A percentile compares a stretch with the other conserved stretches of the same genome.
Evolutionary conservation across 2,329 filamentous ascomycete species (phyloP).

Genomic region (Exophiala spinifera): DNA sequence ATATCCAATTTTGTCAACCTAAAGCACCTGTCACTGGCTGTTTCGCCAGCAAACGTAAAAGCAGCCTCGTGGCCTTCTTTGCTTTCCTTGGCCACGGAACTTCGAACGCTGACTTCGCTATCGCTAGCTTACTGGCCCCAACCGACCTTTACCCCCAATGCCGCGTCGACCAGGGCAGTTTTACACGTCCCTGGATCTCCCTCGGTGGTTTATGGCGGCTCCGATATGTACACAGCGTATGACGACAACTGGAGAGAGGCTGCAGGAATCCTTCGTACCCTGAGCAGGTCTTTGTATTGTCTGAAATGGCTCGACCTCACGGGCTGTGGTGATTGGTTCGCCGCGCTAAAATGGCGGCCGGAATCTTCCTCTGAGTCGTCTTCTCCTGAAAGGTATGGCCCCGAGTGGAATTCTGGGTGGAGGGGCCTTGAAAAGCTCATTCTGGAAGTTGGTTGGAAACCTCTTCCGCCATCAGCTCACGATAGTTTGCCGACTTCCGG

Average conservation of each 20-base stretch:
- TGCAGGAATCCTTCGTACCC: constrained; percentile 53
- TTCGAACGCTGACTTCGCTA: constrained; percentile 59
- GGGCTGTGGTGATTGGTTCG: constrained; percentile 56
- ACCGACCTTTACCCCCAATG: constrained; percentile 56
- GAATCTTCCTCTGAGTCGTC: constrained; percentile 1
- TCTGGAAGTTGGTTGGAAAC: constrained; percentile 43
- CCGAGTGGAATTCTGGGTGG: constrained; percentile 48
- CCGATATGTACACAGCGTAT: constrained; percentile 51
- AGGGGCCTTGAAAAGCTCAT: constrained; percentile 43
- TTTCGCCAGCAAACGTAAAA: constrained; percentile 42
- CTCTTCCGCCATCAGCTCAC: constrained; percentile 25
- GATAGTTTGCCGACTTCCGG: constrained; percentile 4
- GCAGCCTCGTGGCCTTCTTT: constrained; percentile 54
- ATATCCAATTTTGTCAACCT: constrained; percentile 48
- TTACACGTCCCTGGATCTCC: constrained; percentile 10
- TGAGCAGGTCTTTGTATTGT: constrained; percentile 56
- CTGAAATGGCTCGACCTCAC: constrained; percentile 62
- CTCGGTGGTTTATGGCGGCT: constrained; percentile 47
- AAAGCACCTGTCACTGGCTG: constrained; percentile 57
- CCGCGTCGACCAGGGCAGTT: constrained; percentile 32
- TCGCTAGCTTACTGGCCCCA: constrained; percentile 62
- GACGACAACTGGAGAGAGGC: constrained; percentile 58
- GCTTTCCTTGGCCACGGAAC: constrained; percentile 50
- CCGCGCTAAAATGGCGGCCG: constrained; percentile 46
- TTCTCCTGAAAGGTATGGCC: constrained; percentile 29